Evolutionary conservation across 768 basidiomycete species (phyloP), one percentile per base, ranked within the genome.

Genomic region (Leccinum broughii): DNA sequence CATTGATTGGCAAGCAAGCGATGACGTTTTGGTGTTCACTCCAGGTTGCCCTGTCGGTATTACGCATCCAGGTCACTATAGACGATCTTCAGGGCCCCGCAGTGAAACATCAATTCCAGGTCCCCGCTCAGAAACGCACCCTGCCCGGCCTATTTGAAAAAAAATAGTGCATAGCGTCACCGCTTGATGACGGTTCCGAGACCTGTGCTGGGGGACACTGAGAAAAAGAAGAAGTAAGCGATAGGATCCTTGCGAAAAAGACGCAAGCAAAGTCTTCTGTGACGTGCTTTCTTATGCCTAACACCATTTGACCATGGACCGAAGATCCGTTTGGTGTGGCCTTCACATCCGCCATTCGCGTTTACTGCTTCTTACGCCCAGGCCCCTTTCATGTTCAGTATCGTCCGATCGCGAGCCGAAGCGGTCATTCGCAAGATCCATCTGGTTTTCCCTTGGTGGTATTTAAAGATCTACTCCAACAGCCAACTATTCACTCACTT

Each of bases 381-480:
- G 26, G 39, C 35, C 44, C 13, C 14, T 1, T 35, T 51, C 49
- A 58, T 49, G 49, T 57, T 46, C 46, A 57, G 49, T 24, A n/a
- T 10, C 9, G 15, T 60, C 55, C 52, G 63, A 35, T 41, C 34
- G 48, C 9, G 30, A n/a, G 30, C 64, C 41, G 41, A n/a, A n/a
- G 41, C 9, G 9, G n/a, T 44, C 41, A n/a, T n/a, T 4, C 5
- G 44, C 44, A 46, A 62, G 50, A 49, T 54, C 26, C 17, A 28
- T 39, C 32, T 30, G 24, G 22, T n/a, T 26, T 26, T 46, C 28
- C 20, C 48, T 57, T 54, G 48, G n/a, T 54, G 20, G 22, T 39
- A n/a, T 55, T 55, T 60, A 17, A 58, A 66, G 17, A 35, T 9
- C 35, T 20, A 3, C 20, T 55, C 35, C 6, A 59, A 41, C 7